These are phyloP conservation scores for Debaryomyces sp. DNA, from an alignment of 1,139 yeast genomes.

Conservation along the genomic window DNA sequence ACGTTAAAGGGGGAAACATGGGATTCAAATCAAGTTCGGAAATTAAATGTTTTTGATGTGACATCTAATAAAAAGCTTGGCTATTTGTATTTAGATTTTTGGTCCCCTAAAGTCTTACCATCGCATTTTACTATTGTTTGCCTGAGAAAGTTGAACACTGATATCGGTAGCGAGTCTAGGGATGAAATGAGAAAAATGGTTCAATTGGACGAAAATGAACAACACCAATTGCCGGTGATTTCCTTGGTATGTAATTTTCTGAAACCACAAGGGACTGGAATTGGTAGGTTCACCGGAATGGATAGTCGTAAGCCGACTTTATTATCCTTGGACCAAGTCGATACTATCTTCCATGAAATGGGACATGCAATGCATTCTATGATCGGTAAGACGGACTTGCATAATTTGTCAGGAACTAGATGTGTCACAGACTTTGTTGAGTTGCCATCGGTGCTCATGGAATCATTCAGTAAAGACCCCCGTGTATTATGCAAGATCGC, in stretches of 20 bases:
- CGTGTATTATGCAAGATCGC: conserved; percentile 77
- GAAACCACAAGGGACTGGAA: conserved; percentile 24
- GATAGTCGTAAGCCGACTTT: conserved; percentile 41
- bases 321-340: conserved; percentile 76
- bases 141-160: conserved; percentile 57
- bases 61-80: conserved; percentile 34
- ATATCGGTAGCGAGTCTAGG: conserved; percentile 29
- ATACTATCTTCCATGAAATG: conserved; percentile 96
- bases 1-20: conserved; percentile 81
- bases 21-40: conserved; percentile 80
- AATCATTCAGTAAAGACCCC: conserved; percentile 82
- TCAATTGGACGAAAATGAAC: conserved; percentile 53
- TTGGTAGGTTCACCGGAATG: conserved; percentile 32
- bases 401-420: conserved; percentile 92
- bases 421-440: conserved; percentile 97
- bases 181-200: conserved; percentile 42
- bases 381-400: conserved; percentile 88
- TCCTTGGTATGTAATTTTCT: conserved; percentile 86
- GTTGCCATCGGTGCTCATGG: conserved; percentile 94
- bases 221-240: conserved; percentile 84
- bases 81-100: conserved; percentile 46
- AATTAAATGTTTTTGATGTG: conserved; percentile 61
- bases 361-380: conserved; percentile 99
- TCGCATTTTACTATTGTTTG: conserved; percentile 98
- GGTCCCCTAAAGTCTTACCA: conserved; percentile 59